phyloP scores from a whole-genome alignment of 2,329 filamentous ascomycete species.

The Phaeophleospora eucalypticola region DNA sequence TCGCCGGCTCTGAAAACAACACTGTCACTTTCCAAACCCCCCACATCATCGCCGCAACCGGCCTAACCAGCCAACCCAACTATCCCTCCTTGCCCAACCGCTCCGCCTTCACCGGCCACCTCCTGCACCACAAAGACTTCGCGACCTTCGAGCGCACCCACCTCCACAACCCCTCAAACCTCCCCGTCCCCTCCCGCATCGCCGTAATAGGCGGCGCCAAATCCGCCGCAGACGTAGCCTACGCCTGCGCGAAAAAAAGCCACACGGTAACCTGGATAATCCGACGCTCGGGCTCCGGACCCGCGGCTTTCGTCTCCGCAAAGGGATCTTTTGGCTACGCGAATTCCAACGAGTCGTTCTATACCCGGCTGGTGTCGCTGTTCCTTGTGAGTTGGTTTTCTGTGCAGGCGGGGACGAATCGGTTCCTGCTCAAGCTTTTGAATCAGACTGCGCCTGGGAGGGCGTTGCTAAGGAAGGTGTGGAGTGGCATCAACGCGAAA shows the following conservation, averaged over 20 bases:
- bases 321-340: constrained; percentile 11
- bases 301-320: constrained; percentile 8
- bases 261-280: constrained; percentile 37
- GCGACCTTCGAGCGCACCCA: constrained; percentile 20
- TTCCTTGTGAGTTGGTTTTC: constrained; percentile 20
- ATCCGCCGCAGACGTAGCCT: constrained; percentile 39
- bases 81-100: constrained; percentile 32
- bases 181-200: constrained; percentile 11
- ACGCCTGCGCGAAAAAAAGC: constrained; percentile 32
- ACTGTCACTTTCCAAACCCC: constrained; percentile 1
- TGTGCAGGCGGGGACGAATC: neutral
- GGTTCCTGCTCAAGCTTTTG: neutral
- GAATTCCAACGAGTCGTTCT: constrained; percentile 22
- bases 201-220: constrained; percentile 36
- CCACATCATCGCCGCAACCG: constrained; percentile 26
- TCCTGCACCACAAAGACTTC: constrained; percentile 35
- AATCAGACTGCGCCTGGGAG: neutral
- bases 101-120: constrained; percentile 15
- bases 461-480: neutral
- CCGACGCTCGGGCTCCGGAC: constrained; percentile 30
- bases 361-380: constrained; percentile 15
- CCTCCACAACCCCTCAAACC: no score
- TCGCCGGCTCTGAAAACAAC: neutral
- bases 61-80: constrained; percentile 24
- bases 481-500: constrained; percentile 1